Evolutionary conservation across 1,284 basidiomycete genomes (phyloP), one percentile per base, ranked within the genome.

Genomic region (Trametes hirsuta): DNA sequence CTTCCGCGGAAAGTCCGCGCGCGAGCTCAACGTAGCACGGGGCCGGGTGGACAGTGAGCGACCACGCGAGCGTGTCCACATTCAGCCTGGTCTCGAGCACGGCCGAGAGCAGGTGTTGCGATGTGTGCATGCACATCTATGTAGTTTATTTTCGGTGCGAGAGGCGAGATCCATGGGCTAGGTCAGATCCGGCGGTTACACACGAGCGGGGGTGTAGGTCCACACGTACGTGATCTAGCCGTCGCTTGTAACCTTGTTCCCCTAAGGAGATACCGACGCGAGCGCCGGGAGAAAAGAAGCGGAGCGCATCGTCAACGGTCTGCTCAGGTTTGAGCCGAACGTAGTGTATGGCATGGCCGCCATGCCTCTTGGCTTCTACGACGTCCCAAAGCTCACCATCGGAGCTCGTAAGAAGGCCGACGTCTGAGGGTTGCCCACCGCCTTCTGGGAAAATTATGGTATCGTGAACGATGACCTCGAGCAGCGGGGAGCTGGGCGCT

Each of bases 381-480:
- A 95, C 86, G 14, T 83, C 76, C 81, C 87, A 90, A 5, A 74
- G 64, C 5, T 70, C 73, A 12, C 79, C 77, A 56, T 83, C 74
- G 0, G 70, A 68, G 12, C 74, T 74, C 1, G 78, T 80, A 21
- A 95, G 76, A 9, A 79, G 56, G 0, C 93, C 94, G 22, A 86
- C 86, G 69, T 95, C 94, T 5, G 87, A 87, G 0, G 92, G 91
- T 68, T 96, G 94, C 2, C 92, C 93, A 14, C 94, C 94, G 12
- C 93, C 92, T 75, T 95, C 94, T 0, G 94, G 94, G 69, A 95
- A 95, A 46, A 94, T 82, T n/a, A 93, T 81, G 1, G 92, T 94
- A 72, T 95, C 94, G 61, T 89, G 85, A 41, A 93, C 75, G 63
- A 90, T 80, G 4, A 95, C 77, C 65, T 88, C 84, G 36, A 89